phyloP scores from a whole-genome alignment of 495 filamentous ascomycete species.

The Acidiella bohemica region DNA sequence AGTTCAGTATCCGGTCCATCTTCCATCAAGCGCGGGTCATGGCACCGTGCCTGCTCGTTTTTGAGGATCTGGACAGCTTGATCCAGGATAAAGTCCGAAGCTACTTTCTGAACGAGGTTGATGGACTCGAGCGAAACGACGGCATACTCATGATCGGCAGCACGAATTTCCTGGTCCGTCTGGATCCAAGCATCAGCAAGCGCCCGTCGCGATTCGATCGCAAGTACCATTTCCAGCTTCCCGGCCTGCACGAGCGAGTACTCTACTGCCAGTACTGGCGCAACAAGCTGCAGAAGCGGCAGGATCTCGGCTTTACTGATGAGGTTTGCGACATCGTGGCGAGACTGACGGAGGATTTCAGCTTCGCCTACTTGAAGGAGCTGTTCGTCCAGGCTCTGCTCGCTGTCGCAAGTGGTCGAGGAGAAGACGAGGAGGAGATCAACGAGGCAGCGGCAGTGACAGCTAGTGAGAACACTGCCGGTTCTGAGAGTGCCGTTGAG shows the following conservation, averaged over 20 bases:
- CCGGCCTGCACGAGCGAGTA: conserved; percentile 20
- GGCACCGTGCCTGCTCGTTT: conserved; percentile 39
- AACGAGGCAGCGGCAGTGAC: neutral
- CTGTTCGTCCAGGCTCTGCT: conserved; percentile 22
- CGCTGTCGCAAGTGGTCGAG: conserved; percentile 17
- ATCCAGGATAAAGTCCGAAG: conserved; percentile 39
- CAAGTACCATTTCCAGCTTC: conserved; percentile 28
- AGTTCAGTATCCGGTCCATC: conserved; percentile 22
- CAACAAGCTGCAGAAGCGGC: conserved; percentile 21
- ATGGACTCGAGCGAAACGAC: conserved; percentile 43
- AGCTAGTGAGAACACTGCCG: conserved; percentile 2
- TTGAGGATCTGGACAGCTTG: conserved; percentile 56
- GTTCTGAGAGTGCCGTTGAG: neutral
- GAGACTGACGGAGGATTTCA: conserved; percentile 17
- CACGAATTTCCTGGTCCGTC: conserved; percentile 27
- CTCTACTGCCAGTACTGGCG: conserved; percentile 28
- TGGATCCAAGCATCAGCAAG: conserved; percentile 27
- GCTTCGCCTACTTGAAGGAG: conserved; percentile 24
- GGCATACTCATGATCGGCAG: conserved; percentile 30
- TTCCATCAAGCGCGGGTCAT: conserved; percentile 25
- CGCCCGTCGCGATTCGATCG: conserved; percentile 29
- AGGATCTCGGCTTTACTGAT: conserved; percentile 16
- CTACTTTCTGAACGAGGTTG: conserved; percentile 61
- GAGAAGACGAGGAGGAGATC: conserved; percentile 16
- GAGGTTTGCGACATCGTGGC: conserved; percentile 20